phyloP scores from a whole-genome alignment of 306 rosid species.

The Senna tora region DNA sequence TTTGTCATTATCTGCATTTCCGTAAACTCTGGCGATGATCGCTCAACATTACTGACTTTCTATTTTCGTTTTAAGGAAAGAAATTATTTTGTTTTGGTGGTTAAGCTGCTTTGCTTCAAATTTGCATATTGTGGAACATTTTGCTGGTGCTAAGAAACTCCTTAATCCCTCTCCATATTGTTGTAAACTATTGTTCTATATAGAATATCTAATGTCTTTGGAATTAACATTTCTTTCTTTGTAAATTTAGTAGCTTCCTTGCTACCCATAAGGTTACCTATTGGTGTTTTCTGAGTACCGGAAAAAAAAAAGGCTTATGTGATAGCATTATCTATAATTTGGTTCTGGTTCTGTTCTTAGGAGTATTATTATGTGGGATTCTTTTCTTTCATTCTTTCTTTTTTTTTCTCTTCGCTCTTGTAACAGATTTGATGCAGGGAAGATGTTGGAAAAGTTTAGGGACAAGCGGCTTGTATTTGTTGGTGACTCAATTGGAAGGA shows the following conservation, averaged over 20 bases:
- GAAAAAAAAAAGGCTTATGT: background rate
- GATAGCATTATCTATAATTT: background rate
- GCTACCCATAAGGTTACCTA: background rate
- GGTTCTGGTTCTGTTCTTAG: constrained; percentile 1
- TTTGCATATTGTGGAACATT: constrained; percentile 19
- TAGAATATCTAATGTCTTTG: background rate
- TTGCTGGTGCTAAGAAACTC: constrained; percentile 12
- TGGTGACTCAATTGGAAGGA: constrained; percentile 93
- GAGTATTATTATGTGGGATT: constrained; percentile 22
- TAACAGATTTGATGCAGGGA: constrained; percentile 73
- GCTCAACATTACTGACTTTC: constrained; percentile 1
- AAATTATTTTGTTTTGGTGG: background rate
- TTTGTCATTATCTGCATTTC: constrained; percentile 18
- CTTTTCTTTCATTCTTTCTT: background rate
- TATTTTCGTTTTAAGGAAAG: constrained; percentile 11
- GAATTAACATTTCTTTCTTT: background rate
- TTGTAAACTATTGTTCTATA: no score
- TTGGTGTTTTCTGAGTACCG: background rate
- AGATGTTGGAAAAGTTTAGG: constrained; percentile 71
- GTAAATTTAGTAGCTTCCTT: background rate
- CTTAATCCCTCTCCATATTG: background rate
- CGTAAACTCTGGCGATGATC: constrained; percentile 16
- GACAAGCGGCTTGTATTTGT: constrained; percentile 78
- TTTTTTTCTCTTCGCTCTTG: constrained; percentile 17
- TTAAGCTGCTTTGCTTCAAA: constrained; percentile 11